These are phyloP conservation scores for Bipolaris cookei DNA, from an alignment of 2,329 filamentous ascomycete genomes.

Conservation along the genomic window DNA sequence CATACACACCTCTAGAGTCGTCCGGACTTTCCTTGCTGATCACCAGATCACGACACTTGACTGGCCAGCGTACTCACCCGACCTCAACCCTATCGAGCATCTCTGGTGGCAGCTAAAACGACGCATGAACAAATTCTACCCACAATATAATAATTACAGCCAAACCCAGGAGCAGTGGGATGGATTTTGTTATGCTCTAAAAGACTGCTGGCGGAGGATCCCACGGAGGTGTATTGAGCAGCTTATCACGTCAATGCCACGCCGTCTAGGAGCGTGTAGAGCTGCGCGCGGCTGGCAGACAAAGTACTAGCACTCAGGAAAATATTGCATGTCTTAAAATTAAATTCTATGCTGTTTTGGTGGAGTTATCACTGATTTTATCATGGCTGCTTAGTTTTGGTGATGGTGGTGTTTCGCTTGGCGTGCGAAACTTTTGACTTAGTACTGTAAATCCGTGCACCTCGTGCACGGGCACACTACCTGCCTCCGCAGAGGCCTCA, in stretches of 20 bases:
- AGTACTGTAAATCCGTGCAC: too few relatives aligned
- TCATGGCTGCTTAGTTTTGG: too few relatives aligned
- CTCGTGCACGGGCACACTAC: too few relatives aligned
- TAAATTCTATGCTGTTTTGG: neutral
- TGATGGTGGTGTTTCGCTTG: too few relatives aligned
- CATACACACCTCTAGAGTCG: too few relatives aligned
- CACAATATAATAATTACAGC: slow-evolving; percentile 19
- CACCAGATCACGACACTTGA: neutral
- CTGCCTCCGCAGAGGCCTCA: too few relatives aligned
- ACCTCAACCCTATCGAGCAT: slow-evolving; percentile 42
- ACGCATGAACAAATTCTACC: too few relatives aligned
- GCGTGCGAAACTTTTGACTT: too few relatives aligned
- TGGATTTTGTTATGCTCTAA: slow-evolving; percentile 18
- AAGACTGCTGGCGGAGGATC: slow-evolving; percentile 16
- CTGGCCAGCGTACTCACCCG: slow-evolving; percentile 31
- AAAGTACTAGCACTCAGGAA: too few relatives aligned
- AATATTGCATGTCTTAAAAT: neutral
- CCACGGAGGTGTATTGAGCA: slow-evolving; percentile 10
- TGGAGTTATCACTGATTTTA: neutral
- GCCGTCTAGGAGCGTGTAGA: too few relatives aligned
- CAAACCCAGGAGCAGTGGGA: slow-evolving; percentile 17
- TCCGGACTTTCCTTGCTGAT: too few relatives aligned
- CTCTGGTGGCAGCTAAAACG: slow-evolving; percentile 32
- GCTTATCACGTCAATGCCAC: slow-evolving; percentile 6
- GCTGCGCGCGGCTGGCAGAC: too few relatives aligned